Evolutionary conservation across 192 early-diverging fungal genomes (phyloP).

Genomic region (Linnemannia schmuckeri): DNA sequence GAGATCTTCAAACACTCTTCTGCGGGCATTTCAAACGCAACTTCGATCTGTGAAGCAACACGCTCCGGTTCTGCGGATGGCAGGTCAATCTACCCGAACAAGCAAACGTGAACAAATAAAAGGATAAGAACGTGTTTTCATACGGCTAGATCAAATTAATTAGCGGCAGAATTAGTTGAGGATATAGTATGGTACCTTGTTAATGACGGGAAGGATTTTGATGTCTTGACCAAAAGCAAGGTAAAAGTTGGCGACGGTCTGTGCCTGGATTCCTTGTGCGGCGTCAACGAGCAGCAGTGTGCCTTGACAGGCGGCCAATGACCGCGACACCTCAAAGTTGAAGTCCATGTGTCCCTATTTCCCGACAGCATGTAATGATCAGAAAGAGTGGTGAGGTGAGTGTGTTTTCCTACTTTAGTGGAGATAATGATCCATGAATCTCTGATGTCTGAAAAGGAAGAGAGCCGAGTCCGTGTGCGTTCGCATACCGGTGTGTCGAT

Average conservation of each 20-base stretch:
- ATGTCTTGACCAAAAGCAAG: constrained; percentile 92
- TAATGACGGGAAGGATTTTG: constrained; percentile 89
- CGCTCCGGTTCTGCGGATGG: constrained; percentile 87
- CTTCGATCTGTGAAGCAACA: constrained; percentile 84
- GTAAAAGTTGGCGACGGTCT: constrained; percentile 98
- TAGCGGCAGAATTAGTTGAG: neutral
- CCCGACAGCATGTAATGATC: neutral
- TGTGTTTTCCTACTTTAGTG: neutral
- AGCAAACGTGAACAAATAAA: neutral
- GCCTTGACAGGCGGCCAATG: constrained; percentile 94
- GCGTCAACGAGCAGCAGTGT: constrained; percentile 94
- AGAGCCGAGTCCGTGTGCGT: neutral
- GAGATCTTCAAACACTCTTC: constrained; percentile 74
- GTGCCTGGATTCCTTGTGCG: constrained; percentile 96
- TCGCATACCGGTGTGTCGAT: constrained; percentile 91
- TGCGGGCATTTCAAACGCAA: constrained; percentile 87
- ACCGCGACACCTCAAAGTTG: constrained; percentile 95
- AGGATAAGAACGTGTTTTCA: neutral
- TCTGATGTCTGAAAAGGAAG: neutral
- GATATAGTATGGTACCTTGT: constrained; percentile 70
- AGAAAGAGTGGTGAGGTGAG: neutral
- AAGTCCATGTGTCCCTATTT: constrained; percentile 89
- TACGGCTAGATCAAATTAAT: neutral
- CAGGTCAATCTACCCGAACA: constrained; percentile 80
- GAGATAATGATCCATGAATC: neutral